Percentiles rank a stretch among this genome's conserved stretches.
Conservation (phyloP, 2,329 filamentous ascomycete genomes). For the Apiospora saccharicola region DNA sequence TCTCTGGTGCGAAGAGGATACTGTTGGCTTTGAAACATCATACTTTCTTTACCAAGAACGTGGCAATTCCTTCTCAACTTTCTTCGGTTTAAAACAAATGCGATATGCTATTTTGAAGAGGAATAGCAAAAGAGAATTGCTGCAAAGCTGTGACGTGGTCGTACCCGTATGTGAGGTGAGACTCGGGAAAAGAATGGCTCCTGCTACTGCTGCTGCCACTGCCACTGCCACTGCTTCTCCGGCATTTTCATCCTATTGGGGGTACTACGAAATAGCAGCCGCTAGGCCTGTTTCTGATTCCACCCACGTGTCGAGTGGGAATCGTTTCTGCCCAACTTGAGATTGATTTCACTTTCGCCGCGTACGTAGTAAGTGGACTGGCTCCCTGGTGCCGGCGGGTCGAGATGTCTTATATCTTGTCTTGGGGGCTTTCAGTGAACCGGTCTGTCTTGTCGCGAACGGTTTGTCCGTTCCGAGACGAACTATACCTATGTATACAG, state of each 20-base stretch:
- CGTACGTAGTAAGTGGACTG: background rate
- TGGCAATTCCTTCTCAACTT: background rate
- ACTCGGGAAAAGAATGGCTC: constrained; percentile 21
- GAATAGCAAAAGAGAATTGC: background rate
- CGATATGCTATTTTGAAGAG: background rate
- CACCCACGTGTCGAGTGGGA: constrained; percentile 24
- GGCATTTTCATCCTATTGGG: background rate
- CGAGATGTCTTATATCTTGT: constrained; percentile 5
- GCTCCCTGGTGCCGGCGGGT: background rate
- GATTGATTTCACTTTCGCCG: constrained; percentile 1
- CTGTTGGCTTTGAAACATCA: background rate
- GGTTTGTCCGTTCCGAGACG: constrained; percentile 1
- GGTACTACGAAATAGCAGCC: constrained; percentile 10
- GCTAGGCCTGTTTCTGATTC: constrained; percentile 22
- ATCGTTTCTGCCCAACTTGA: constrained; percentile 16
- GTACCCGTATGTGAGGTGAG: background rate
- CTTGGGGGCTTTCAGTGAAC: background rate
- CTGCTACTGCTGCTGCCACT: background rate
- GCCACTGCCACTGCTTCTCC: constrained; percentile 3
- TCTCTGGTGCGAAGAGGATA: background rate
- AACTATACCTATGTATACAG: background rate
- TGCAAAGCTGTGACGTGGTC: constrained; percentile 20
- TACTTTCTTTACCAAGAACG: background rate
- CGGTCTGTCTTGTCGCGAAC: background rate
- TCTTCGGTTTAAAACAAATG: background rate